Percentiles rank a stretch among this genome's conserved stretches.
Conservation (phyloP, 164 flowering plant genomes). For the Protea cynaroides region DNA sequence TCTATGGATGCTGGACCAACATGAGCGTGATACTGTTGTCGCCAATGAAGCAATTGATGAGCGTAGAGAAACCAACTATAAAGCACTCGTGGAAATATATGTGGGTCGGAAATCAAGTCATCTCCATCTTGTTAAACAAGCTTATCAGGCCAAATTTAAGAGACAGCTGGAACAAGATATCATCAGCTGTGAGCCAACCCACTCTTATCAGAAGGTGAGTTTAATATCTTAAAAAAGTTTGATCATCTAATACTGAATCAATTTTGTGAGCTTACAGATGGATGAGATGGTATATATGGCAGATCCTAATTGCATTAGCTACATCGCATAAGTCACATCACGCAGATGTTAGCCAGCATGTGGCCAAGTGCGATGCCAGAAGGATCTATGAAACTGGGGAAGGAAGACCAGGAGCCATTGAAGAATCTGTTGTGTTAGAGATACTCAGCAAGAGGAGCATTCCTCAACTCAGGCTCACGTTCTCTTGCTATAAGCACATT, state of each 20-base stretch:
- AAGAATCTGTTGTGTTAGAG: constrained; percentile 58
- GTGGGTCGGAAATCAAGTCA: constrained; percentile 65
- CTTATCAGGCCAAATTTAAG: constrained; percentile 40
- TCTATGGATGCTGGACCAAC: constrained; percentile 44
- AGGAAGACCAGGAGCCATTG: constrained; percentile 40
- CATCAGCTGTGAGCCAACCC: constrained; percentile 42
- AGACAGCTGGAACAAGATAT: constrained; percentile 61
- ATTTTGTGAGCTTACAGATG: neutral
- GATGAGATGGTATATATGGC: constrained; percentile 3
- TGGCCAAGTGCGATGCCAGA: constrained; percentile 65
- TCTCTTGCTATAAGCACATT: constrained; percentile 55
- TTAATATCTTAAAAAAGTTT: too few species aligned
- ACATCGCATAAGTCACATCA: constrained; percentile 71
- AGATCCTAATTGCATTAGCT: constrained; percentile 62
- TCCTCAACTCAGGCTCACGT: constrained; percentile 55
- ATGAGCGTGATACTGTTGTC: constrained; percentile 50
- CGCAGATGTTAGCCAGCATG: constrained; percentile 47
- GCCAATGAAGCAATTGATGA: constrained; percentile 49
- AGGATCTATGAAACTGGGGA: constrained; percentile 67
- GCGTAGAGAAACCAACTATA: constrained; percentile 28
- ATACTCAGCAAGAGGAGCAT: constrained; percentile 71
- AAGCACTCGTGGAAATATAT: constrained; percentile 55
- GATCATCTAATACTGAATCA: too few species aligned
- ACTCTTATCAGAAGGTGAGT: constrained; percentile 56
- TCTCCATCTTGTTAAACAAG: constrained; percentile 46